phyloP scores from a whole-genome alignment of 306 rosid species.

The Delonix regia region DNA sequence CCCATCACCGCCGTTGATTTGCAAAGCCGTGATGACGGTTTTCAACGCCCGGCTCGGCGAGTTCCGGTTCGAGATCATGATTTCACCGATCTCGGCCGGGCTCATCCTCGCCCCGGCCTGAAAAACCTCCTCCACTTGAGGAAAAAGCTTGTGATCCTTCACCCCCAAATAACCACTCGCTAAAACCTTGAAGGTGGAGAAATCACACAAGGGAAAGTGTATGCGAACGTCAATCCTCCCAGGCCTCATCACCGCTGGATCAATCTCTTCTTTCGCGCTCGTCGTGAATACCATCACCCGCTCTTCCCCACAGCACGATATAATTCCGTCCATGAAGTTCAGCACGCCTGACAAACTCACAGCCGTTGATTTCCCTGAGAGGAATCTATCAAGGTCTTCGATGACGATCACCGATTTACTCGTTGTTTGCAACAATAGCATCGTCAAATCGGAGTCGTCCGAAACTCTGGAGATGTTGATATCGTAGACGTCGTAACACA shows the following conservation, averaged over 20 bases:
- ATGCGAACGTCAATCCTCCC: constrained; percentile 85
- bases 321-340: constrained; percentile 90
- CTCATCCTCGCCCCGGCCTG: constrained; percentile 71
- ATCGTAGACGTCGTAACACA: constrained; percentile 79
- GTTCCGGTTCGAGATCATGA: constrained; percentile 86
- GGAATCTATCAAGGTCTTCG: constrained; percentile 77
- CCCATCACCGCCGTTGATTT: constrained; percentile 25
- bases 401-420: constrained; percentile 73
- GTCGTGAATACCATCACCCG: constrained; percentile 83
- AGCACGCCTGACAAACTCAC: constrained; percentile 62
- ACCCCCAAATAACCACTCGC: constrained; percentile 74
- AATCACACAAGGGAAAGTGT: constrained; percentile 82
- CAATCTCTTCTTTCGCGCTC: constrained; percentile 60
- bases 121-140: constrained; percentile 79
- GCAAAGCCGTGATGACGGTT: constrained; percentile 79
- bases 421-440: constrained; percentile 64
- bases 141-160: constrained; percentile 93
- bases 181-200: constrained; percentile 73
- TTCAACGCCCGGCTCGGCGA: constrained; percentile 91
- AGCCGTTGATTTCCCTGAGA: constrained; percentile 39
- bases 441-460: constrained; percentile 66
- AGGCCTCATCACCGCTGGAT: constrained; percentile 70
- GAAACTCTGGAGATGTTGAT: constrained; percentile 68
- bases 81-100: constrained; percentile 85
- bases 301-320: constrained; percentile 78